These are phyloP conservation scores for Lepidium sativum DNA, from an alignment of 345 rosid species.

Conservation along the genomic window DNA sequence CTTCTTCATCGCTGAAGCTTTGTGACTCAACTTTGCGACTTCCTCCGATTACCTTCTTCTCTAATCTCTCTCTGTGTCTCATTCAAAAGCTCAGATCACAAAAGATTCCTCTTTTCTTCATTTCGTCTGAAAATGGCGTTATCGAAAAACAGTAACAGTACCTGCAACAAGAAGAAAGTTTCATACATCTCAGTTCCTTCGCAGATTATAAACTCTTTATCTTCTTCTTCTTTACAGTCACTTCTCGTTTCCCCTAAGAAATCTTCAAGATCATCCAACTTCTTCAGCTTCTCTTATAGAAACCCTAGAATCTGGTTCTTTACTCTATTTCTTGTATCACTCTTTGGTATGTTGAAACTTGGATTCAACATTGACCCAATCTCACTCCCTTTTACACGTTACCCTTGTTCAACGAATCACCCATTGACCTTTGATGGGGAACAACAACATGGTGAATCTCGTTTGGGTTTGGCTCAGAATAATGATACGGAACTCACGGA, in stretches of 20 bases:
- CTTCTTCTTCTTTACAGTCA: slow-evolving; percentile 67
- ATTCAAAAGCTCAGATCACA: neutral
- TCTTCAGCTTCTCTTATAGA: slow-evolving; percentile 28
- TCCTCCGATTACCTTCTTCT: neutral
- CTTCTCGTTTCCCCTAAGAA: slow-evolving; percentile 69
- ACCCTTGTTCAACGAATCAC: slow-evolving; percentile 41
- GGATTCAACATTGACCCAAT: slow-evolving; percentile 48
- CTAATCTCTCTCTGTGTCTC: neutral
- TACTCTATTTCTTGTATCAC: slow-evolving; percentile 50
- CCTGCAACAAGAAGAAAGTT: slow-evolving; percentile 35
- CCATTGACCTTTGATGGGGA: slow-evolving; percentile 7
- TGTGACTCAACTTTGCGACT: neutral
- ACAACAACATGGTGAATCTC: slow-evolving; percentile 9
- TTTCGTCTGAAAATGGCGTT: slow-evolving; percentile 35
- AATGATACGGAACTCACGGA: neutral
- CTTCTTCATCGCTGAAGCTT: slow-evolving; percentile 3
- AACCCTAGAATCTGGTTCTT: slow-evolving; percentile 57
- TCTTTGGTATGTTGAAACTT: slow-evolving; percentile 57
- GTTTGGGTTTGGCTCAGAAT: slow-evolving; percentile 12
- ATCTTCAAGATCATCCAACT: slow-evolving; percentile 26
- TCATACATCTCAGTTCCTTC: slow-evolving; percentile 68
- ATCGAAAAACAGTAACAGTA: slow-evolving; percentile 22
- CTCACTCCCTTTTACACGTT: slow-evolving; percentile 37
- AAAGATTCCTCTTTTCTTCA: neutral
- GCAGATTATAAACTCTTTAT: slow-evolving; percentile 56